Conservation (phyloP, 1,284 basidiomycete species). For the Phlebopus sp. region DNA sequence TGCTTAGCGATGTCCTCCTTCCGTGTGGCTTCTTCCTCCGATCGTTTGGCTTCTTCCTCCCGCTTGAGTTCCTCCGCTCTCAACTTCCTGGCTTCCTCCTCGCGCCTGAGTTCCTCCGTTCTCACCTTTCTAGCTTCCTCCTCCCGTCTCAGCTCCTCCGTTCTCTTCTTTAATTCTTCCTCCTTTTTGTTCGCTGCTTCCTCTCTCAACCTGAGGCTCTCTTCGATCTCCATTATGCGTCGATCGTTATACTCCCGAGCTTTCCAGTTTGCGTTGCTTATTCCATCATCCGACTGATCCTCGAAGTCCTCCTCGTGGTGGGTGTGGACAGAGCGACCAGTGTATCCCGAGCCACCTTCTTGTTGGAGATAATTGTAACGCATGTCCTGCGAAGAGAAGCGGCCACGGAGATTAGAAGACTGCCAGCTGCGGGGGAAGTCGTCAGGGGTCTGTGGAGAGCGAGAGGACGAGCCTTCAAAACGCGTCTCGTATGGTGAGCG, state of each 20-base stretch:
- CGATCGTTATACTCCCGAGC: slow-evolving; percentile 33
- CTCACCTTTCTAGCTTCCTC: slow-evolving; percentile 26
- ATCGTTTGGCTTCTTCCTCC: slow-evolving; percentile 22
- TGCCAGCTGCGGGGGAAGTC: slow-evolving; percentile 32
- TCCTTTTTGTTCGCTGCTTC: slow-evolving; percentile 32
- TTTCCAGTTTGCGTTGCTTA: slow-evolving; percentile 30
- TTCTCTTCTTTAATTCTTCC: slow-evolving; percentile 23
- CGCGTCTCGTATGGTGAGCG: slow-evolving; percentile 29
- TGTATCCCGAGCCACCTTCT: slow-evolving; percentile 11
- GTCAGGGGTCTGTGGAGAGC: slow-evolving; percentile 30
- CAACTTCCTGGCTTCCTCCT: slow-evolving; percentile 26
- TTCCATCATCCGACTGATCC: slow-evolving; percentile 35
- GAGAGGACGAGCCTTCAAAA: slow-evolving; percentile 24
- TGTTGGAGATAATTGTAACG: slow-evolving; percentile 20
- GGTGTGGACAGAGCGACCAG: slow-evolving; percentile 21
- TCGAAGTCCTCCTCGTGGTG: slow-evolving; percentile 32
- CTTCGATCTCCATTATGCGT: slow-evolving; percentile 30
- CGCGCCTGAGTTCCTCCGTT: slow-evolving; percentile 27
- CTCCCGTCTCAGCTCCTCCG: slow-evolving; percentile 26
- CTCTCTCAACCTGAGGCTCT: slow-evolving; percentile 26
- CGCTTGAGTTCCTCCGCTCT: slow-evolving; percentile 19
- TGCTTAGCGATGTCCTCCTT: slow-evolving; percentile 10
- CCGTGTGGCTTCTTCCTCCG: slow-evolving; percentile 10
- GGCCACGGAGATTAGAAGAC: slow-evolving; percentile 22
- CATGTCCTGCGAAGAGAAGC: slow-evolving; percentile 32